Base-by-base conservation (phyloP, 2,329 filamentous ascomycete genomes). In the Trichoderma sp. region DNA sequence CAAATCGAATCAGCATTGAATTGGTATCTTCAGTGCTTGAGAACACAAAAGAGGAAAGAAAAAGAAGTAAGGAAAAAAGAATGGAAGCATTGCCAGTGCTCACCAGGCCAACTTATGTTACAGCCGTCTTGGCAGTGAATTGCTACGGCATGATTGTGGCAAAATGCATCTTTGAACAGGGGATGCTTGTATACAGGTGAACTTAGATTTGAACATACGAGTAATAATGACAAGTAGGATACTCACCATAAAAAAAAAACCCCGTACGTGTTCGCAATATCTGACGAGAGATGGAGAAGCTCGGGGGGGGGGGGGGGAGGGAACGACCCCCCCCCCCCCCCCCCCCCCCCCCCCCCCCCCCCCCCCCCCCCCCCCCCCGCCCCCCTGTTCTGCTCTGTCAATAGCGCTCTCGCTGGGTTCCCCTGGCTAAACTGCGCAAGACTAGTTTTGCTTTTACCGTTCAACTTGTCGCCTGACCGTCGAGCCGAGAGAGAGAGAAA, bases 351-450 rank as follows among this genome's bases (percentile, higher is more conserved):
- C n/a, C n/a, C n/a, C n/a, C n/a, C n/a, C n/a, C n/a, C n/a, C n/a
- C n/a, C n/a, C n/a, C n/a, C n/a, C n/a, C n/a, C n/a, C n/a, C n/a
- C n/a, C n/a, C n/a, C n/a, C n/a, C n/a, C n/a, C n/a, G n/a, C n/a
- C n/a, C n/a, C n/a, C n/a, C n/a, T n/a, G 56, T 49, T 57, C 66
- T 59, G 66, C 52, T 57, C 57, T 68, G 59, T 63, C 66, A 40
- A 68, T 68, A 63, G 66, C 66, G 66, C 49, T 63, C 49, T 63
- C 55, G 43, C 59, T 37, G 66, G 58, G 58, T 40, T 62, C 57
- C 66, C 58, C 58, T 63, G 66, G 66, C 47, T 59, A 60, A 68
- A 59, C 66, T 63, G 66, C 62, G 58, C 58, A 60, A 60, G 56
- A 37, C 53, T 19, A 31, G 19, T 49, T 49, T 68, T 68, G 21